Conservation (phyloP, 1,284 basidiomycete species). For the Coniferiporia sulphurascens region DNA sequence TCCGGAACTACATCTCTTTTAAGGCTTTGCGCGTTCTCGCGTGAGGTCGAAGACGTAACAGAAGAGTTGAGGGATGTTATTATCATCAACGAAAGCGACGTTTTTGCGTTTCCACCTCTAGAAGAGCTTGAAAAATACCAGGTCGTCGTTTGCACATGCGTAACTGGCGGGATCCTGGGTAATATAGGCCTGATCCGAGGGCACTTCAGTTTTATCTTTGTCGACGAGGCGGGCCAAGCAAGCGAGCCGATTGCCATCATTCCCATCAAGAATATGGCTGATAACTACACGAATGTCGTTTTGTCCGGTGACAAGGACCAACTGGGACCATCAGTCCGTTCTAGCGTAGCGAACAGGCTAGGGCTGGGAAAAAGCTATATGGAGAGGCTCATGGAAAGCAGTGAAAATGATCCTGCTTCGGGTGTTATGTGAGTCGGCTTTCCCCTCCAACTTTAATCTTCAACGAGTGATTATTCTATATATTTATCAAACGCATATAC, state of each 20-base stretch:
- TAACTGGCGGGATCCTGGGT: slow-evolving; percentile 42
- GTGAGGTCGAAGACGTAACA: slow-evolving; percentile 29
- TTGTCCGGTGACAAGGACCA: slow-evolving; percentile 57
- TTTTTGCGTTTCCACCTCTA: slow-evolving; percentile 38
- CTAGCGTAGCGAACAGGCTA: slow-evolving; percentile 38
- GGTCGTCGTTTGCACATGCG: slow-evolving; percentile 50
- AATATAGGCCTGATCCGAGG: slow-evolving; percentile 34
- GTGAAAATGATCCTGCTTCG: slow-evolving; percentile 14
- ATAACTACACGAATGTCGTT: slow-evolving; percentile 35
- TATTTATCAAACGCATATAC: background rate
- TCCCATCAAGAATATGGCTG: slow-evolving; percentile 22
- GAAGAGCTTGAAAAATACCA: slow-evolving; percentile 36
- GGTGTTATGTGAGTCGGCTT: background rate
- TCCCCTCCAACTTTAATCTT: background rate
- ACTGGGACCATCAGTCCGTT: slow-evolving; percentile 51
- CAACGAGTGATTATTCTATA: background rate
- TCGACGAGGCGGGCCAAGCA: slow-evolving; percentile 29
- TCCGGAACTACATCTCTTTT: slow-evolving; percentile 36
- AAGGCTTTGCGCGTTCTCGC: slow-evolving; percentile 43
- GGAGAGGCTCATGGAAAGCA: slow-evolving; percentile 42
- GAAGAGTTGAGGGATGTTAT: slow-evolving; percentile 31
- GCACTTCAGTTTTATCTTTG: slow-evolving; percentile 27
- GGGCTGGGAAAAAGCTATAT: slow-evolving; percentile 48
- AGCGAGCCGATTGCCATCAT: slow-evolving; percentile 27
- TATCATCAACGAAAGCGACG: slow-evolving; percentile 35